Base-by-base conservation (phyloP, 2,329 filamentous ascomycete genomes). In the Metarhizium brunneum region DNA sequence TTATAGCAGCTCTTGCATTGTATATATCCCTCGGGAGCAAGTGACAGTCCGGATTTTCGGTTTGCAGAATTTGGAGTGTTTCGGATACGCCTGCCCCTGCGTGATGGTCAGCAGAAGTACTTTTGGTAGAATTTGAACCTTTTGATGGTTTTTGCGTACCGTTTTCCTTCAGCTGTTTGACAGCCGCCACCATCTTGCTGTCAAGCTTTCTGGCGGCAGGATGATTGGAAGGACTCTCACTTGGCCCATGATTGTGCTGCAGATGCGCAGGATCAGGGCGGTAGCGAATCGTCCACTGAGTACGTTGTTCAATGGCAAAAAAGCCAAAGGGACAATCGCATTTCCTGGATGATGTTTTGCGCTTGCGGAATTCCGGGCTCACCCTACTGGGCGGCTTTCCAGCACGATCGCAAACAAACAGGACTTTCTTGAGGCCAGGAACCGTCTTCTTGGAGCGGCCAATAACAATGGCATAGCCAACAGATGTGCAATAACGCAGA, bases 281-380 rank as follows among this genome's bases (percentile, higher is more conserved):
- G 63, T 85, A 86, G 53, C 83, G 76, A 56, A 86, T 79, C 0
- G 82, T 82, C 83, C 83, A 86, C 61, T 86, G 82, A 0, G 82
- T 85, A 57, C 83, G 76, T 63, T 85, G 82, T 66, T 86, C 83
- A 43, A 86, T 83, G 55, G 83, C 83, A 60, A 86, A 86, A 66
- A 86, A 85, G n/a, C 83, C 83, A 66, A 86, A 86, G 35, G 82
- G 81, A 59, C 83, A 86, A 61, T 85, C 83, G 62, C 83, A 86
- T 63, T 86, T 86, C 49, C 83, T 76, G n/a, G 83, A 86, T 8
- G 83, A 85, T 1, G 83, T 86, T 64, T 83, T 84, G 25, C 82
- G 76, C 68, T 86, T 86, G 55, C 83, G 78, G 58, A 80, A 77
- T 67, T 86, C 83, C 1, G 83, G 80, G 59, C 74, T 84, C n/a